Evolutionary conservation across 768 basidiomycete genomes (phyloP), one percentile per base, ranked within the genome.

Genomic region (Russula abietina): DNA sequence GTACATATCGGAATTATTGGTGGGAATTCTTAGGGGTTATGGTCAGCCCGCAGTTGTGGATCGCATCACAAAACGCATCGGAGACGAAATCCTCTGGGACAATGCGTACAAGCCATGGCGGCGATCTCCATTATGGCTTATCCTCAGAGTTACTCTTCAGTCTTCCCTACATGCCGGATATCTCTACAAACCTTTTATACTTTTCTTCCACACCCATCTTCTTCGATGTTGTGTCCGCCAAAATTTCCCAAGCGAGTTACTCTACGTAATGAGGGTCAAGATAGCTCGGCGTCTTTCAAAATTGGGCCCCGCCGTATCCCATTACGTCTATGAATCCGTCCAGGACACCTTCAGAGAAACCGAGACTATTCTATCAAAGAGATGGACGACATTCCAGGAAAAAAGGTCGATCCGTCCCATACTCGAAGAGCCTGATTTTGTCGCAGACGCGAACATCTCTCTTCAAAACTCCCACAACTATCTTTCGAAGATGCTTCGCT

Each of bases 111-210:
- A 74, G 58, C 83, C 73, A 16, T 84, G 82, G 82, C 71, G 83
- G 30, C 73, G 82, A 26, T 80, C 80, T 7, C 71, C 80, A 0
- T 70, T 81, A 12, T 84, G 82, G 81, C 75, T 82, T 4, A 67
- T 80, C 14, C 69, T 81, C 38, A 78, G 81, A 9, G 78, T 83
- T 4, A 73, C 74, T 1, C 64, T 78, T 17, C 76, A 78, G 49
- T 74, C 73, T 1, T 61, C 76, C 28, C 32, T 58, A 32, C 39
- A 24, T 26, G 10, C 5, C 28, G 57, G 59, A 33, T 33, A 33
- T 14, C 67, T 70, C 0, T 84, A 84, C 71, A 84, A 84, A 58
- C 11, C 39, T 2, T 84, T 84, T 69, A 77, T 82, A 67, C 46
- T 78, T 2, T 81, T 74, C 53, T 70, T 81, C 55, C 64, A 65